Percentiles rank a stretch among this genome's conserved stretches.
These are phyloP conservation scores for Pichia sp. DNA, from an alignment of 1,139 yeast genomes.

Conservation along the genomic window DNA sequence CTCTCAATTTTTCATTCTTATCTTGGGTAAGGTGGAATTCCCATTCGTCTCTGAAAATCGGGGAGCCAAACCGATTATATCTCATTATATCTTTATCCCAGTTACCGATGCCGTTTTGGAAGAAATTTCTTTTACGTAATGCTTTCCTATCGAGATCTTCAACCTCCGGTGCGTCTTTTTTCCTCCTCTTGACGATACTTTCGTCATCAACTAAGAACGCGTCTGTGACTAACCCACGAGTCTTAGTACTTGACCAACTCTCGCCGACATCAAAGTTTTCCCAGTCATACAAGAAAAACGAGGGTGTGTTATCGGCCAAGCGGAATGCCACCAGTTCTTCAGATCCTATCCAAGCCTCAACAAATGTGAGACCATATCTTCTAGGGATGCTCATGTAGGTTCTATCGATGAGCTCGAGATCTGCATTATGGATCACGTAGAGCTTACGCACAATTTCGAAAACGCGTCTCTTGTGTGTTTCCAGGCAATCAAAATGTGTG, in stretches of 20 bases:
- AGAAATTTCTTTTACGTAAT: not conserved
- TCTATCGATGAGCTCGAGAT: conserved; percentile 8
- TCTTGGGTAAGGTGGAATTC: conserved; percentile 8
- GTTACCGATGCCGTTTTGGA: not conserved
- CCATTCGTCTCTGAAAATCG: conserved; percentile 9
- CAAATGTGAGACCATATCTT: conserved; percentile 12
- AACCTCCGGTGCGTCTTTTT: too few species aligned
- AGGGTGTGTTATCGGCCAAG: conserved; percentile 5
- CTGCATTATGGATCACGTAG: conserved; percentile 8
- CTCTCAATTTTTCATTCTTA: conserved; percentile 4
- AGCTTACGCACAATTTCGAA: conserved; percentile 12
- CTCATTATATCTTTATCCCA: conserved; percentile 4
- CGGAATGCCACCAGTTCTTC: conserved; percentile 2
- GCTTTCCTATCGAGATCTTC: too few species aligned
- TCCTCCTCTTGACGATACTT: not conserved
- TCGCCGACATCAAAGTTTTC: not conserved
- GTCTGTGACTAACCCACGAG: conserved; percentile 4
- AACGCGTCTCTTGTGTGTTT: conserved; percentile 9
- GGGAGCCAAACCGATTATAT: conserved; percentile 2
- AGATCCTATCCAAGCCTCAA: conserved; percentile 8
- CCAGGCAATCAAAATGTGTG: conserved; percentile 11
- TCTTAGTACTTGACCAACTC: conserved; percentile 9
- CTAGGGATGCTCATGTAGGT: conserved; percentile 9
- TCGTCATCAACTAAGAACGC: not conserved
- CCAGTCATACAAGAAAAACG: conserved; percentile 2